Base-by-base conservation (phyloP, 2,329 filamentous ascomycete genomes). In the Neoascochyta sp. region DNA sequence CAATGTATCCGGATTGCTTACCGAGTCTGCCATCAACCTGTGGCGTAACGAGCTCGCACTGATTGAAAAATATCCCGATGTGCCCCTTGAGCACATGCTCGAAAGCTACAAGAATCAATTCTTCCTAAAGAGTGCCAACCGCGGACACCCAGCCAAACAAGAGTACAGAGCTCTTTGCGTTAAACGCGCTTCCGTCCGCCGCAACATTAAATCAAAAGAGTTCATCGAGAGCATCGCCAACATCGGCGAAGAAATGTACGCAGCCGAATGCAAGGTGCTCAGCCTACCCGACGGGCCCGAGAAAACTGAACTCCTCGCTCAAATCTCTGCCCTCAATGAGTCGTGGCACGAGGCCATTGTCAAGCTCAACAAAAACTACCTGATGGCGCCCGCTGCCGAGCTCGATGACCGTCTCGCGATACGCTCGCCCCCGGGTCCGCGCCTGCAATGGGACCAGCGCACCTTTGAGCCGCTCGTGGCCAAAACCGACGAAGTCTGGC, bases 381-480 rank as follows among this genome's bases (percentile, higher is more conserved):
- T 16, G 8, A 27, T 20, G 3, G 33, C 28, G 15, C 30, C 52
- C 1, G 4, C 22, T 7, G 18, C 37, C 1, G 45, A 50, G 13
- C 19, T 54, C 9, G 57, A 60, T 30, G 57, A 63, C 24, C 55
- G 57, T 16, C 20, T 60, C 4, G 28, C 27, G 3, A 25, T 62
- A 10, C 43, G 47, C 24, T 36, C 37, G 9, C 44, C 47, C 6
- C 39, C 45, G 4, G 9, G 27, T 7, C 42, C 44, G 4, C 55
- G 50, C 11, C 27, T 59, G 4, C 41, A 49, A 26, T 89, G 81
- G 78, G 86, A 94, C 58, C 71, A 74, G 2, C 78, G 88, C 10
- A 64, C 68, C 2, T 79, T 77, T 49, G 86, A 94, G 49, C 83
- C 86, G 0, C 67, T 95, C 10, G 60, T 67, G 14, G 73, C 76